These are phyloP conservation scores for Talaromyces trachyspermus DNA, from an alignment of 495 filamentous ascomycete genomes.

Conservation along the genomic window DNA sequence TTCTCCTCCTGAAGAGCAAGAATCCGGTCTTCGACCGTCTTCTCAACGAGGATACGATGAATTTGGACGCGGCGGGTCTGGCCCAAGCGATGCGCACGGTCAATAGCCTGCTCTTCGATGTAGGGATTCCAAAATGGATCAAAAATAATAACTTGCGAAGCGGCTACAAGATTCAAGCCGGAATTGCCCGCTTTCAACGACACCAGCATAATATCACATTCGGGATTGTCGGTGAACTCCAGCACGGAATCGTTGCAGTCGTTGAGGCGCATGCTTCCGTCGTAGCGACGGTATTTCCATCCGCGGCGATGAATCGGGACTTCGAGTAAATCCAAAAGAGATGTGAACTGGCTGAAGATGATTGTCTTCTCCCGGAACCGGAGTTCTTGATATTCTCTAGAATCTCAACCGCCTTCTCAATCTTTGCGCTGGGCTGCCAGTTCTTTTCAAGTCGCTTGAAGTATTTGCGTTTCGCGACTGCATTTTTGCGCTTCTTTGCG, in stretches of 20 bases:
- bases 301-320: constrained; percentile 64
- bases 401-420: constrained; percentile 66
- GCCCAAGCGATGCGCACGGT: constrained; percentile 87
- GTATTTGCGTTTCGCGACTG: constrained; percentile 58
- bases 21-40: constrained; percentile 89
- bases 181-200: constrained; percentile 89
- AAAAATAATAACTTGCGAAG: constrained; percentile 81
- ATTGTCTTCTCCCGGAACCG: constrained; percentile 68
- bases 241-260: constrained; percentile 65
- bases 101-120: constrained; percentile 90
- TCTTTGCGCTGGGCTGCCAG: constrained; percentile 71
- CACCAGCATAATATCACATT: constrained; percentile 73
- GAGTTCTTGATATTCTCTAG: constrained; percentile 44
- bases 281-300: constrained; percentile 69
- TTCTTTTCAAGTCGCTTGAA: constrained; percentile 55
- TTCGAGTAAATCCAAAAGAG: constrained; percentile 85
- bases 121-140: constrained; percentile 98
- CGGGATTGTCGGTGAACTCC: constrained; percentile 59
- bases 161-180: constrained; percentile 82
- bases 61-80: constrained; percentile 69
- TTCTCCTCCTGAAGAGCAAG: constrained; percentile 80
- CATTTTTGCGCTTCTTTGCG: constrained; percentile 58
- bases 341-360: constrained; percentile 89
- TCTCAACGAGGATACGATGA: constrained; percentile 68
- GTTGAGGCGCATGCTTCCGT: constrained; percentile 69